Conservation (phyloP, 352 stramenopile species). For the Phytophthora sansomeana region DNA sequence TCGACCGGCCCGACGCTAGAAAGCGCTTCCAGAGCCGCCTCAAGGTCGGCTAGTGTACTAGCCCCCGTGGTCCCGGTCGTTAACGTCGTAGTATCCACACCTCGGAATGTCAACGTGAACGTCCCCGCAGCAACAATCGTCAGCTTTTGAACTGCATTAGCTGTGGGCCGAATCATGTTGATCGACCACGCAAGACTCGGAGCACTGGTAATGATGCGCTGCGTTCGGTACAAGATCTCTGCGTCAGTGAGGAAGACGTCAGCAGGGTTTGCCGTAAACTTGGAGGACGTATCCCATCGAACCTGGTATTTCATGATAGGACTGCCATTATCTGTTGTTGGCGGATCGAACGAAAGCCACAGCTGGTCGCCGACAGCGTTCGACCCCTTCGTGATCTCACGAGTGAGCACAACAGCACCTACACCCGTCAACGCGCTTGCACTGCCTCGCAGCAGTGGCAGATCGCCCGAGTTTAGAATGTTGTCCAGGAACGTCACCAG, state of each 20-base stretch:
- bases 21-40: slow-evolving; percentile 48
- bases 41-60: slow-evolving; percentile 41
- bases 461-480: slow-evolving; percentile 64
- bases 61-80: slow-evolving; percentile 21
- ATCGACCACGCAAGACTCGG: slow-evolving; percentile 67
- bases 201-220: slow-evolving; percentile 61
- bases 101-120: slow-evolving; percentile 70
- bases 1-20: slow-evolving; percentile 52
- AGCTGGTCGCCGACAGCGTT: slow-evolving; percentile 77
- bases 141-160: slow-evolving; percentile 57
- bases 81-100: slow-evolving; percentile 37
- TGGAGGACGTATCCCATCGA: slow-evolving; percentile 66
- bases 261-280: slow-evolving; percentile 57
- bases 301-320: slow-evolving; percentile 74
- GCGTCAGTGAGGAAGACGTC: slow-evolving; percentile 63
- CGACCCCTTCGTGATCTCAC: slow-evolving; percentile 70
- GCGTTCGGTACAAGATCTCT: slow-evolving; percentile 57
- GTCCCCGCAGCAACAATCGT: slow-evolving; percentile 40
- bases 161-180: slow-evolving; percentile 27
- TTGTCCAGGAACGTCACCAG: slow-evolving; percentile 83
- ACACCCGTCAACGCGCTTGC: slow-evolving; percentile 43
- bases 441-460: slow-evolving; percentile 58
- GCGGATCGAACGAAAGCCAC: slow-evolving; percentile 80
- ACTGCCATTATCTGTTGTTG: slow-evolving; percentile 65
- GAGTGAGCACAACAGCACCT: slow-evolving; percentile 50